Percentiles rank a stretch among this genome's conserved stretches.
Conservation (phyloP, 176 grass and related monocot species). For the Aegilops speltoides region DNA sequence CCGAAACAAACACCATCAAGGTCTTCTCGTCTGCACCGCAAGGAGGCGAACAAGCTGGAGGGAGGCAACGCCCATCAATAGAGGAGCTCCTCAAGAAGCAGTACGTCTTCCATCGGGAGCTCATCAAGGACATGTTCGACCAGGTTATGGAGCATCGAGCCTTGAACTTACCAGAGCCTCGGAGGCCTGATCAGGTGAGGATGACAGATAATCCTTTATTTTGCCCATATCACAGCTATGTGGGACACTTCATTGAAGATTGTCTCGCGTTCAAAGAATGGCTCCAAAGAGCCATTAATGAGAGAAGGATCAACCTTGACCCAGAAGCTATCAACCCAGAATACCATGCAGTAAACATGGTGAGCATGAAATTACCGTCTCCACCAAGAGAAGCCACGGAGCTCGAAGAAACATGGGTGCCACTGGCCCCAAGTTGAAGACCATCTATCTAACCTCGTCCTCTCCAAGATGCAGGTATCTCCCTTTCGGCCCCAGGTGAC, state of each 20-base stretch:
- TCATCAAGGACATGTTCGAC: not conserved
- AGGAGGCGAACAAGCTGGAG: too few species aligned
- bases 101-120: not conserved
- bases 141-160: not conserved
- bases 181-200: not conserved
- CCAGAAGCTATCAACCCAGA: not conserved
- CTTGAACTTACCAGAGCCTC: not conserved
- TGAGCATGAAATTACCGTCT: not conserved
- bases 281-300: not conserved
- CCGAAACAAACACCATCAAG: too few species aligned
- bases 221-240: not conserved
- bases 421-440: not conserved
- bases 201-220: not conserved
- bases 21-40: too few species aligned
- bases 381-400: not conserved
- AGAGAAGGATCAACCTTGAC: not conserved
- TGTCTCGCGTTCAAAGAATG: not conserved
- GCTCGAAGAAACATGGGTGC: not conserved
- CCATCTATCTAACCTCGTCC: not conserved
- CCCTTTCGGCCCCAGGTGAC: not conserved
- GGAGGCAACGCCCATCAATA: too few species aligned
- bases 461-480: not conserved
- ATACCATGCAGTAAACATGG: not conserved
- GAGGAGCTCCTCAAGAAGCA: not conserved
- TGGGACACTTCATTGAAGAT: too few species aligned